phyloP scores from a whole-genome alignment of 352 stramenopile genomes.

The Plasmopara viticola region DNA sequence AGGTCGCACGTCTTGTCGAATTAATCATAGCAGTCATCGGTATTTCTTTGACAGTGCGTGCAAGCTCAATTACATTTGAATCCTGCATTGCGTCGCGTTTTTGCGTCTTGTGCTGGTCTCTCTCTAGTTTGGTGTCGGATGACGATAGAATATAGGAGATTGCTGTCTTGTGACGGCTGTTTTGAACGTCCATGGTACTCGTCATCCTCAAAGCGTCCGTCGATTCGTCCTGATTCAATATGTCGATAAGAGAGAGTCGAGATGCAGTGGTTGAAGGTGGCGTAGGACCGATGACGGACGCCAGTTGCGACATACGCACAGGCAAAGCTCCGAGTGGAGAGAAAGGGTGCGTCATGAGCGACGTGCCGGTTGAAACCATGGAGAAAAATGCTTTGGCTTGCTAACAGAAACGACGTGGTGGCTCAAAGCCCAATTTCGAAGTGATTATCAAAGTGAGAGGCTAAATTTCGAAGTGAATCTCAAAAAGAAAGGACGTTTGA shows the following conservation, averaged over 20 bases:
- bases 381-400: background rate
- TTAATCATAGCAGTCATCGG: background rate
- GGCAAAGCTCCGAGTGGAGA: constrained; percentile 12
- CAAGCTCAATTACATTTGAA: constrained; percentile 13
- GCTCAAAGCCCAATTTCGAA: background rate
- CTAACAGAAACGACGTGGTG: background rate
- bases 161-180: constrained; percentile 19
- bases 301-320: constrained; percentile 5
- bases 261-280: constrained; percentile 3
- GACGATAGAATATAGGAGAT: constrained; percentile 32
- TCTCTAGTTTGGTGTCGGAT: constrained; percentile 21
- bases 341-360: constrained; percentile 15
- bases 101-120: constrained; percentile 9
- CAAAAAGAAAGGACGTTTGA: constrained; percentile 7
- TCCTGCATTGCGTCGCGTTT: constrained; percentile 17
- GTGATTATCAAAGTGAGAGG: background rate
- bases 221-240: constrained; percentile 17
- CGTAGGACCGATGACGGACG: constrained; percentile 6
- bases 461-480: constrained; percentile 26
- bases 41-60: constrained; percentile 8
- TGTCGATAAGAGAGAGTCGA: constrained; percentile 15
- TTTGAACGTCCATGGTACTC: constrained; percentile 6
- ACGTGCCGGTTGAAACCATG: constrained; percentile 4
- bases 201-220: constrained; percentile 9
- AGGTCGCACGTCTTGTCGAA: background rate